Conservation (phyloP, 2,329 filamentous ascomycete species). For the Hyphodiscus sp. region DNA sequence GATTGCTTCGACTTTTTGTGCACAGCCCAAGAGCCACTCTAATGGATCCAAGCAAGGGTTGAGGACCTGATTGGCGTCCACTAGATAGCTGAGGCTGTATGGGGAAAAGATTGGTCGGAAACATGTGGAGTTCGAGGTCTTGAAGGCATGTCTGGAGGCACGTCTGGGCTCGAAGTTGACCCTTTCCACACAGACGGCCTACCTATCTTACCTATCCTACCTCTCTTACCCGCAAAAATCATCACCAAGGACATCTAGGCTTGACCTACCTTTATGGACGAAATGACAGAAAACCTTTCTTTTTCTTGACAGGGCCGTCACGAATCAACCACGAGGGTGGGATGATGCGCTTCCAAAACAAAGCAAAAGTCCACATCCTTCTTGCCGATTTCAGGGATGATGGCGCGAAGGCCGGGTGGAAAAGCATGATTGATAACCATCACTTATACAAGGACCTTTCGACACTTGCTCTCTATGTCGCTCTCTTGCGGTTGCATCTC, state of each 20-base stretch:
- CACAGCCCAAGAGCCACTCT: too few species aligned
- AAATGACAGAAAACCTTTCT: neutral
- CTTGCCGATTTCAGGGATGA: neutral
- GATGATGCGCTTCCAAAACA: neutral
- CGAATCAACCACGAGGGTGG: neutral
- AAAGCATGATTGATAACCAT: too few species aligned
- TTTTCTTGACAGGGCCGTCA: neutral
- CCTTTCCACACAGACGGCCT: too few species aligned
- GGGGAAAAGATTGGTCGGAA: neutral
- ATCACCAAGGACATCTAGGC: neutral
- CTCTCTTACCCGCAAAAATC: neutral
- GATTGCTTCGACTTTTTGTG: neutral
- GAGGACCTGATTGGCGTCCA: too few species aligned
- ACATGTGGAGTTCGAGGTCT: neutral
- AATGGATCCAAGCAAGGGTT: too few species aligned
- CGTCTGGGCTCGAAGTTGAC: neutral
- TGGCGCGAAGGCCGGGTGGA: too few species aligned
- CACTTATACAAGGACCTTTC: too few species aligned
- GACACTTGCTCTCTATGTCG: too few species aligned
- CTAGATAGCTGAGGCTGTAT: too few species aligned
- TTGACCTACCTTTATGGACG: neutral
- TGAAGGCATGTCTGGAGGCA: neutral
- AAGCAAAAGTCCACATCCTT: neutral
- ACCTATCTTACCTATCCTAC: neutral
- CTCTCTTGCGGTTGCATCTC: too few species aligned